Evolutionary conservation across 164 flowering plant species (phyloP).

Genomic region (Tinospora cordifolia): DNA sequence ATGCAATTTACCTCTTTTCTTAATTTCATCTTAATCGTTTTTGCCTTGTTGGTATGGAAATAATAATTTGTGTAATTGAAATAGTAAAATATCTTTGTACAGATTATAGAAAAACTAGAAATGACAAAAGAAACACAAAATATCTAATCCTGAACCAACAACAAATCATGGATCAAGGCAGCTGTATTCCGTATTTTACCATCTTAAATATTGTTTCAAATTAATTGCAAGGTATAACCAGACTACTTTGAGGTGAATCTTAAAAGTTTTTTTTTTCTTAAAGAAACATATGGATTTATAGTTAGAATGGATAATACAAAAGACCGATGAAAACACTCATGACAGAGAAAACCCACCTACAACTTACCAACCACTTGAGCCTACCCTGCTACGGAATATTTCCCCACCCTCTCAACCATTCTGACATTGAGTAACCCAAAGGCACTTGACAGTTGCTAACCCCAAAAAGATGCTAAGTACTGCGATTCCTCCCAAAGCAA

Average conservation of each 20-base stretch:
- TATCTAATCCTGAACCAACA: background rate
- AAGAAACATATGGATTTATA: no score
- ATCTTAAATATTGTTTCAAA: background rate
- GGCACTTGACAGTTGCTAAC: no score
- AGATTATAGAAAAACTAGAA: background rate
- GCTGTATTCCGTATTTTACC: background rate
- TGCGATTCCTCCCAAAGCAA: no score
- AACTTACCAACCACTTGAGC: no score
- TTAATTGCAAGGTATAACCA: background rate
- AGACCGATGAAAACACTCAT: no score
- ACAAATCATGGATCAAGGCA: constrained; percentile 1
- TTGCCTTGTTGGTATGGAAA: constrained; percentile 3
- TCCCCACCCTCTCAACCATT: no score
- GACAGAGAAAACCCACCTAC: no score
- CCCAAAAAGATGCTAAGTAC: no score
- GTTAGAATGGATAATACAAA: no score
- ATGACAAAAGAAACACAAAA: background rate
- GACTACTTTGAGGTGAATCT: background rate
- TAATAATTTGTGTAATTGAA: background rate
- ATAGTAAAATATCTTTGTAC: background rate
- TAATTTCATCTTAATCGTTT: background rate
- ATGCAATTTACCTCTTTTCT: background rate
- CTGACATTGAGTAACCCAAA: no score
- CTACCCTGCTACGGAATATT: no score
- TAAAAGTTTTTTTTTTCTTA: no score